Percentiles rank a stretch among this genome's conserved stretches.
phyloP scores from a whole-genome alignment of 495 filamentous ascomycete genomes.

The Cercophora sp. region DNA sequence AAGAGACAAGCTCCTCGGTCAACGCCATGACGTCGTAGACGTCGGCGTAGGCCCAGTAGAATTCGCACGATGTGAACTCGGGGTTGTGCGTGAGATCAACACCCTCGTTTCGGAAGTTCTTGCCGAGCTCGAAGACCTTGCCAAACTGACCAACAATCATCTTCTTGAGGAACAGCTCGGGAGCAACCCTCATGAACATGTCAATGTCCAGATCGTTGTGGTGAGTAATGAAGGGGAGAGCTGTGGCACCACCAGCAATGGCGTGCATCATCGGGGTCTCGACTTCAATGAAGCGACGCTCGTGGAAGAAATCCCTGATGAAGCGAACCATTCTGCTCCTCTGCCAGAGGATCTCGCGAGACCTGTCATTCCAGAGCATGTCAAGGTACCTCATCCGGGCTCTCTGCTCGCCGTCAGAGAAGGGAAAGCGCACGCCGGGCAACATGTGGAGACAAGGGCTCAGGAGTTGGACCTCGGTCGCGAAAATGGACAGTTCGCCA shows the following conservation, averaged over 20 bases:
- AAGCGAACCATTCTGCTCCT: slow-evolving; percentile 81
- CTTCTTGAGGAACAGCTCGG: slow-evolving; percentile 93
- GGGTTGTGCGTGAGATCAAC: slow-evolving; percentile 87
- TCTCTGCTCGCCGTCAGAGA: slow-evolving; percentile 90
- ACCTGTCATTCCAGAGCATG: slow-evolving; percentile 88
- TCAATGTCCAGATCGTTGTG: slow-evolving; percentile 93
- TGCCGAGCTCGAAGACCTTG: slow-evolving; percentile 78
- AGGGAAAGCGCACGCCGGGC: slow-evolving; percentile 85
- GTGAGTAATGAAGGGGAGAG: slow-evolving; percentile 90
- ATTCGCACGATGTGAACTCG: slow-evolving; percentile 96
- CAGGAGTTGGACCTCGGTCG: slow-evolving; percentile 75
- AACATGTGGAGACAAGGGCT: slow-evolving; percentile 92
- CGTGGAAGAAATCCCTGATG: slow-evolving; percentile 82
- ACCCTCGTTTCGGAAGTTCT: slow-evolving; percentile 93
- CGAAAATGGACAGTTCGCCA: slow-evolving; percentile 93
- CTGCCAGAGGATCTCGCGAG: slow-evolving; percentile 74
- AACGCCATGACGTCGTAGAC: slow-evolving; percentile 83
- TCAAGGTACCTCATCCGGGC: slow-evolving; percentile 92
- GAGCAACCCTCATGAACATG: slow-evolving; percentile 84
- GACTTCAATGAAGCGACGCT: slow-evolving; percentile 84
- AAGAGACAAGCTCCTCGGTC: slow-evolving; percentile 90
- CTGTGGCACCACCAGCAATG: slow-evolving; percentile 92
- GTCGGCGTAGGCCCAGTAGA: slow-evolving; percentile 95
- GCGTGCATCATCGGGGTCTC: slow-evolving; percentile 97
- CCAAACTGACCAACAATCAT: slow-evolving; percentile 85